Conservation (phyloP, 2,329 filamentous ascomycete genomes). For the Venturia asperata region DNA sequence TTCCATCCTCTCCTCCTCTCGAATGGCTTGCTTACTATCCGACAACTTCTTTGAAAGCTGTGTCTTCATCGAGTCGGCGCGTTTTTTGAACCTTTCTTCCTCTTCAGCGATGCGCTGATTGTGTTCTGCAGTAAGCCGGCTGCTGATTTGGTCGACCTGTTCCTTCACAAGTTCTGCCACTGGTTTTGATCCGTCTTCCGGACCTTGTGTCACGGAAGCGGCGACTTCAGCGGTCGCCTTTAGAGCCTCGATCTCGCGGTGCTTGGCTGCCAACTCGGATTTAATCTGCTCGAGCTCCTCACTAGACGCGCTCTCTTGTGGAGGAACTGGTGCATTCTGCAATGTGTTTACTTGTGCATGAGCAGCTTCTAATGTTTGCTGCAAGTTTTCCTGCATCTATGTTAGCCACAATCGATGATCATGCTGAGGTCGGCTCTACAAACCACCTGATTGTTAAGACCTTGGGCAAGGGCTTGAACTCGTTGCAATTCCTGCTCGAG, state of each 20-base stretch:
- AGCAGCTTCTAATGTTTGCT: constrained; percentile 32
- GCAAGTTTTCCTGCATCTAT: constrained; percentile 32
- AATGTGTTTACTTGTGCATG: constrained; percentile 30
- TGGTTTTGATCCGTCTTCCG: constrained; percentile 10
- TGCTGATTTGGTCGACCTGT: constrained; percentile 34
- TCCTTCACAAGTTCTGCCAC: constrained; percentile 44
- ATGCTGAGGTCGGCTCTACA: constrained; percentile 22
- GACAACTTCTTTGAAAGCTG: constrained; percentile 60
- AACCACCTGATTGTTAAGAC: constrained; percentile 55
- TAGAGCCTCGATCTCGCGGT: constrained; percentile 41
- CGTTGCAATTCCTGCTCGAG: constrained; percentile 38
- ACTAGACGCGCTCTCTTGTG: constrained; percentile 22
- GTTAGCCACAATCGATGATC: constrained; percentile 2
- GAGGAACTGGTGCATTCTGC: constrained; percentile 21
- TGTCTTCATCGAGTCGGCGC: constrained; percentile 63
- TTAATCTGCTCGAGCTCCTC: constrained; percentile 32
- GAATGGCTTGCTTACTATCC: constrained; percentile 38
- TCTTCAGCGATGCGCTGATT: constrained; percentile 49
- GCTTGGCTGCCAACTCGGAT: constrained; percentile 38
- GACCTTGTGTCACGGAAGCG: constrained; percentile 19
- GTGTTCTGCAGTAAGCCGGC: constrained; percentile 34
- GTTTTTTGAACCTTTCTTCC: constrained; percentile 59
- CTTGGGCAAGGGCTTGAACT: constrained; percentile 55
- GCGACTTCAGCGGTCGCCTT: constrained; percentile 32
- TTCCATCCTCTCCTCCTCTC: constrained; percentile 3